Base-by-base conservation (phyloP, 345 rosid species). In the Corymbia maculata region DNA sequence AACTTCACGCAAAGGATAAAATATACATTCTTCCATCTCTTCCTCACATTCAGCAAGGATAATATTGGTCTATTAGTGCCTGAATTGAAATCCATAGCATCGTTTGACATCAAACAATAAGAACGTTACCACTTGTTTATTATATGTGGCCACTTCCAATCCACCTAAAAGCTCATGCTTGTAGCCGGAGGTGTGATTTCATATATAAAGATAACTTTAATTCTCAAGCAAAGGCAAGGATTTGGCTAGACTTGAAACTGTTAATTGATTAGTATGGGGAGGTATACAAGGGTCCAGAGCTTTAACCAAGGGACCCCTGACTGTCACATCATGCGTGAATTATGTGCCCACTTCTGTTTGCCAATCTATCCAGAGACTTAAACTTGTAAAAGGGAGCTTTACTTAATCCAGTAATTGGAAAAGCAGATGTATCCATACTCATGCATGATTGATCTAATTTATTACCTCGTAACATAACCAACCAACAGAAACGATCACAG, bases 391-490 rank as follows among this genome's bases (percentile, higher is more conserved):
- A 68, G 42, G 79, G 79, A 36, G 42, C 42, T 47, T 47, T 17
- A 75, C 42, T 42, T 21, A 75, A 75, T 75, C 47, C 24, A 70
- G 82, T 36, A 13, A 22, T 4, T 3, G 82, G 82, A 75, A 75
- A 75, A 19, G 47, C 19, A 85, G 66, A 52, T 85, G 17, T 85
- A 30, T 85, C 57, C 49, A 85, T 59, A 85, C 50, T 51, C 86
- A 85, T 85, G 57, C 87, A 52, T 52, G 66, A 52, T 45, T 12
- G 66, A 85, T 42, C 66, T 85, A 32, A 52, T 53, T 85, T 36
- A 44, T 88, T 93, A 98, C 99, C 99, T 98, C 99, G 51, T 98
- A 98, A 95, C 99, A 98, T 89, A 94, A 93, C 99, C 99, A 98
- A 86, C 99, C 99, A 47, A 96, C 94, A 66, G 99, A 98, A 55